Percentiles rank a stretch among this genome's conserved stretches.
These are phyloP conservation scores for Sphagnum tenellum DNA, from an alignment of 225 moss, liverwort and hornwort genomes.

Conservation along the genomic window DNA sequence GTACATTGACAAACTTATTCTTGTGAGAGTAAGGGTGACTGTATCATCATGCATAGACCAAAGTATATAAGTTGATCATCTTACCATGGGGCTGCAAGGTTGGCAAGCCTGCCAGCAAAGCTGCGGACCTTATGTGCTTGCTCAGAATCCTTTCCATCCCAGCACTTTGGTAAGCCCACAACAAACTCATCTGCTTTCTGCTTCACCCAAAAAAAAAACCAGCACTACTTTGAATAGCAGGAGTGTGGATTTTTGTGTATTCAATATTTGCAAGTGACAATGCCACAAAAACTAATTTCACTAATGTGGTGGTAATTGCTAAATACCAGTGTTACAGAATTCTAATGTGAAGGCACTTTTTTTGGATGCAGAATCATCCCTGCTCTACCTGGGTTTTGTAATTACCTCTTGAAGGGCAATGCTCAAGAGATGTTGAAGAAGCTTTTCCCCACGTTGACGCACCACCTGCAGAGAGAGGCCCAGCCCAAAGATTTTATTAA, in stretches of 20 bases:
- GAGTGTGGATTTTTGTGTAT: background rate
- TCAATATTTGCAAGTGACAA: background rate
- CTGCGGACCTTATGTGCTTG: constrained; percentile 78
- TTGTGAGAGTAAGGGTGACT: background rate
- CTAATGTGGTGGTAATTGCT: too few species aligned
- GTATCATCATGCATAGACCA: too few species aligned
- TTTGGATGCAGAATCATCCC: background rate
- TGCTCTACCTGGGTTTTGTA: background rate
- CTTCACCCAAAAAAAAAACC: background rate
- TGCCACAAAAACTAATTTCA: background rate
- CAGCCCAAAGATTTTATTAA: background rate
- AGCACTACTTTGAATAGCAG: background rate
- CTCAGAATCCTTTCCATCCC: constrained; percentile 63
- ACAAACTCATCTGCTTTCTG: constrained; percentile 96
- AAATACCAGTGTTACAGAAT: too few species aligned
- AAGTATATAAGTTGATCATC: too few species aligned
- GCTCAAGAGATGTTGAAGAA: constrained; percentile 60
- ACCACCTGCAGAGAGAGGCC: constrained; percentile 48
- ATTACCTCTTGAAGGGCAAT: constrained; percentile 66
- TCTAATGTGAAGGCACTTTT: background rate
- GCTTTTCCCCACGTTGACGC: constrained; percentile 70
- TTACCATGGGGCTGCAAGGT: constrained; percentile 81
- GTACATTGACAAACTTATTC: constrained; percentile 2
- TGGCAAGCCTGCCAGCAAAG: constrained; percentile 85
- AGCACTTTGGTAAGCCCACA: constrained; percentile 68